Evolutionary conservation across 352 stramenopile species (phyloP).

Genomic region (Globisporangium iwayamae): DNA sequence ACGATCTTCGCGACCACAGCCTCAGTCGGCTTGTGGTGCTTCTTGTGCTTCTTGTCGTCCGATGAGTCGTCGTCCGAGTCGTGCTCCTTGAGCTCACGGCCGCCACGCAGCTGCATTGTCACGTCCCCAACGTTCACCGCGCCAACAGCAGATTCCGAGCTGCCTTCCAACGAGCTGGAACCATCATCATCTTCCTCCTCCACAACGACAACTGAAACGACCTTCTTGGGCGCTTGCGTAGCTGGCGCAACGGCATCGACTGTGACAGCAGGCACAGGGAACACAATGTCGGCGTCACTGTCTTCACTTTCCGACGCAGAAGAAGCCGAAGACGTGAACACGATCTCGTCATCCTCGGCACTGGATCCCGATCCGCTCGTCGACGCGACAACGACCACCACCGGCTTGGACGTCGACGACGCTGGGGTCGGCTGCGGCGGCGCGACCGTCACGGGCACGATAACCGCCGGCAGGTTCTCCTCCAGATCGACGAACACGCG

Average conservation of each 20-base stretch:
- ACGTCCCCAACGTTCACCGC: constrained; percentile 11
- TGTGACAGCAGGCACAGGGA: constrained; percentile 4
- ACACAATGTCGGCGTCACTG: neutral
- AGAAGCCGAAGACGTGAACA: neutral
- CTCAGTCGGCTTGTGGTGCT: constrained; percentile 16
- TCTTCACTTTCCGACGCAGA: neutral
- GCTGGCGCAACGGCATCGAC: neutral
- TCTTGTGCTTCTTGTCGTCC: constrained; percentile 18
- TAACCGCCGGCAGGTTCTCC: constrained; percentile 19
- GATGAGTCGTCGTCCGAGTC: constrained; percentile 7
- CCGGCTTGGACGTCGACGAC: neutral
- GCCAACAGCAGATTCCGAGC: neutral
- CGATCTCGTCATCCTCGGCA: neutral
- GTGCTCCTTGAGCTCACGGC: neutral
- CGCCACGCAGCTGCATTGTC: constrained; percentile 14
- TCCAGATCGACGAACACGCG: constrained; percentile 56
- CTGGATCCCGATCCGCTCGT: constrained; percentile 3
- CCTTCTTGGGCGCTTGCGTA: neutral
- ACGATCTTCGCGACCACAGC: constrained; percentile 45
- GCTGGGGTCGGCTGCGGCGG: constrained; percentile 6
- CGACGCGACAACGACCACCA: neutral
- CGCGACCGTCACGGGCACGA: constrained; percentile 11
- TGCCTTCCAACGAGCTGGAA: constrained; percentile 7
- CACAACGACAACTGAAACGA: neutral
- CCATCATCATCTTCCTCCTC: neutral